Percentiles rank a stretch among this genome's conserved stretches.
These are phyloP conservation scores for Solanum sparsipilum DNA, from an alignment of 257 asterid species.

Conservation along the genomic window DNA sequence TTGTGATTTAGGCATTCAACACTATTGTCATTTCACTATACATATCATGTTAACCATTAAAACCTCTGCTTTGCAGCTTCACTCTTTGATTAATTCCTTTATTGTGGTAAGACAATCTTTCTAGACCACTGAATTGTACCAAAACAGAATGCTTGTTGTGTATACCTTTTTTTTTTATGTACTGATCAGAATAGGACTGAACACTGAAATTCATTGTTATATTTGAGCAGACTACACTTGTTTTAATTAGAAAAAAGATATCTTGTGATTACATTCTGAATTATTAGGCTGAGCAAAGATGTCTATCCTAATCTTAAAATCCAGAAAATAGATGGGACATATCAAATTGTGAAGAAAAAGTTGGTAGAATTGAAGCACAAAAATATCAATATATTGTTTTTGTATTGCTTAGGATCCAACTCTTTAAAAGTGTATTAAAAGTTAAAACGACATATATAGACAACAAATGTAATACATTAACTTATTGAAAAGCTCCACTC, in stretches of 20 bases:
- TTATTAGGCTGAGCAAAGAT: not conserved
- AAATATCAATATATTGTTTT: not conserved
- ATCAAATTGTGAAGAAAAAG: not conserved
- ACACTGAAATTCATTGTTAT: not conserved
- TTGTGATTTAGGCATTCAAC: not conserved
- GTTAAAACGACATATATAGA: not conserved
- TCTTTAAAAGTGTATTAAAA: not conserved
- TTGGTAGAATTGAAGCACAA: not conserved
- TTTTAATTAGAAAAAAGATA: not conserved
- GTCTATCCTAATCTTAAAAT: not conserved
- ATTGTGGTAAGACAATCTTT: not conserved
- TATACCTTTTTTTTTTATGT: not conserved
- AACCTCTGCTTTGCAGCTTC: not conserved
- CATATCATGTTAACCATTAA: not conserved
- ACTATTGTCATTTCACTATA: not conserved
- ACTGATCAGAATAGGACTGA: not conserved
- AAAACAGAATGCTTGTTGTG: not conserved
- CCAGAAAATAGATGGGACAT: not conserved
- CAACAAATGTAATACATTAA: no score
- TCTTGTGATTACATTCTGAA: not conserved
- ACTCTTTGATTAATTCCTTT: not conserved
- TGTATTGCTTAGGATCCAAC: not conserved
- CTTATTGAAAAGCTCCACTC: not conserved
- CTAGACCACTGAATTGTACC: not conserved
- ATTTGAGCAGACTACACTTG: not conserved